A percentile compares a stretch with the other conserved stretches of the same genome.
Evolutionary conservation across 345 rosid genomes (phyloP).

Genomic region (Bruguiera gymnorhiza): DNA sequence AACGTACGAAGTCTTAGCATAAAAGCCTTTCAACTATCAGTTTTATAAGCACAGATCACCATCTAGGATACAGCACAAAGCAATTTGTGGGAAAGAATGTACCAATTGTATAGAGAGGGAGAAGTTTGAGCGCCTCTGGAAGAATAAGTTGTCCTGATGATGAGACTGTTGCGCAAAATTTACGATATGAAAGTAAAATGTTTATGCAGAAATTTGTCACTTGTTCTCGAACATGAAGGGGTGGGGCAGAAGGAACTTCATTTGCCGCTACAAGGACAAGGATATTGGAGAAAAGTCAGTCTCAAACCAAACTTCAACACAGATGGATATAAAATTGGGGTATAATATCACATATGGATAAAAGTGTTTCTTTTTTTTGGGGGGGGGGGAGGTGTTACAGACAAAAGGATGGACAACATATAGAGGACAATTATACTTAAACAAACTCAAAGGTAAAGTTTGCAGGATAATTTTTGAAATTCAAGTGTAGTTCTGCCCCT

Average conservation of each 20-base stretch:
- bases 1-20: too few relatives aligned
- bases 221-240: constrained; percentile 57
- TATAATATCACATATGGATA: too few relatives aligned
- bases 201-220: constrained; percentile 58
- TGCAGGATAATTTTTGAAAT: too few relatives aligned
- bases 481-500: too few relatives aligned
- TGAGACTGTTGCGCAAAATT: constrained; percentile 85
- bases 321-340: too few relatives aligned
- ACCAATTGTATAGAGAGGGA: constrained; percentile 86
- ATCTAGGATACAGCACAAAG: neutral
- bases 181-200: constrained; percentile 71
- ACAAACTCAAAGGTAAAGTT: too few relatives aligned
- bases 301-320: too few relatives aligned
- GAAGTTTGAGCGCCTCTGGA: constrained; percentile 89
- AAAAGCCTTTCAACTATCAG: neutral
- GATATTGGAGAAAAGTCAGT: neutral
- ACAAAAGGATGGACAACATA: too few relatives aligned
- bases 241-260: constrained; percentile 66
- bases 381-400: too few relatives aligned
- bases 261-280: constrained; percentile 48
- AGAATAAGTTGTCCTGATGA: constrained; percentile 83
- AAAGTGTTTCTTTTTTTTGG: too few relatives aligned
- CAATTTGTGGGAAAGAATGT: constrained; percentile 16
- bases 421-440: too few relatives aligned
- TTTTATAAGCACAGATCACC: neutral